Evolutionary conservation across 2,329 filamentous ascomycete species (phyloP).

Genomic region (Microthyrium microscopicum): DNA sequence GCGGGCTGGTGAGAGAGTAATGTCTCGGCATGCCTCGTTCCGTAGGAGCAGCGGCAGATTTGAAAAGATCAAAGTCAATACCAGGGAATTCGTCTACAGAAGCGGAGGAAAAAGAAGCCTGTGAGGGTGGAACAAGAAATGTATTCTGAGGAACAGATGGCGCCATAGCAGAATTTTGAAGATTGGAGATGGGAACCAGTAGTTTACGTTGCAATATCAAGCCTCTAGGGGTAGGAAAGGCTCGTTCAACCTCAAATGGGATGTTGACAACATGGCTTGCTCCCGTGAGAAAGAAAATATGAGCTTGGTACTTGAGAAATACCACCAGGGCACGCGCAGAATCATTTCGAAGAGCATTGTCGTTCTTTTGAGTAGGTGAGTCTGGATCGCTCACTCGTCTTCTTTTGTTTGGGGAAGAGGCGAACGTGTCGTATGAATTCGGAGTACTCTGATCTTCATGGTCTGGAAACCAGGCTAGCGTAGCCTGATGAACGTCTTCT

Average conservation of each 20-base stretch:
- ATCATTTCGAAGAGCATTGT: conserved; percentile 2
- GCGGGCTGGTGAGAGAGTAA: conserved; percentile 70
- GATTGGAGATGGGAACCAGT: conserved; percentile 27
- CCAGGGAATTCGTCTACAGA: conserved; percentile 9
- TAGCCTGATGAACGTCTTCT: conserved; percentile 68
- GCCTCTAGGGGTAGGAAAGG: conserved; percentile 66
- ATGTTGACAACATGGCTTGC: conserved; percentile 81
- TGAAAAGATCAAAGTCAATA: conserved; percentile 5
- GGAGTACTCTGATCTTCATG: conserved; percentile 28
- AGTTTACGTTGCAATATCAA: conserved; percentile 74
- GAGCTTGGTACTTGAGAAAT: conserved; percentile 80
- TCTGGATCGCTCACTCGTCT: too few relatives aligned
- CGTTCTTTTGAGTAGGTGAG: not conserved
- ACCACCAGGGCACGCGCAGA: conserved; percentile 57
- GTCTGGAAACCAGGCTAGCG: conserved; percentile 66
- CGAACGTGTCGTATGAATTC: too few relatives aligned
- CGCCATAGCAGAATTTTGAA: conserved; percentile 22
- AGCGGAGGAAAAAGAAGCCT: conserved; percentile 15
- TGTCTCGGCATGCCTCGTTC: conserved; percentile 50
- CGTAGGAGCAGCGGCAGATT: conserved; percentile 6
- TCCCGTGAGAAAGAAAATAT: conserved; percentile 81
- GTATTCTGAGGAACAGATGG: conserved; percentile 60
- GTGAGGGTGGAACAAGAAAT: conserved; percentile 53
- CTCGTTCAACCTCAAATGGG: conserved; percentile 83
- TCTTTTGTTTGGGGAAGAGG: not conserved